Evolutionary conservation across 768 basidiomycete genomes (phyloP), one percentile per base, ranked within the genome.

Genomic region (Tulasnella sp.): DNA sequence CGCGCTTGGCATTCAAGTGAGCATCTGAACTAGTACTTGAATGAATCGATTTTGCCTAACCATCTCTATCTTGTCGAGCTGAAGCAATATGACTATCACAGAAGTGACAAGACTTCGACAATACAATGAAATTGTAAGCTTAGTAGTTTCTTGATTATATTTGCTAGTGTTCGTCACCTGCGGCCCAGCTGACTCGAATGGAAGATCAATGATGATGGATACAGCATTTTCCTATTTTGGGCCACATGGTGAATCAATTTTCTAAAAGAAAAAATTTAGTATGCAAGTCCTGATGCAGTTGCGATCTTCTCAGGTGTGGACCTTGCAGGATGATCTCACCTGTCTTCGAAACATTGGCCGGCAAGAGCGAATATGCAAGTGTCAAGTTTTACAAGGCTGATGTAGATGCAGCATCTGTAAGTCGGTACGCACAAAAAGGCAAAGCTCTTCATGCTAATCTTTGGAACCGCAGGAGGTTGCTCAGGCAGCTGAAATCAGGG

Each of bases 321-420:
- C 48, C 48, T 3, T 50, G 48, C 35, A 22, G 48, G 13, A 42
- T 50, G 48, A 50, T 50, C 15, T 40, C 33, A 24, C 48, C 48
- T 15, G 37, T 50, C 13, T 50, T 50, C 24, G 48, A 50, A 15
- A 20, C 3, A 25, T n/a, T 37, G 29, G 20, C 46, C 37, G 16
- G 35, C 25, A 35, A 45, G 32, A 43, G 53, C 53, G 48, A 43
- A 37, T 45, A 55, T 37, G 47, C 48, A 37, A 45, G 20, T 24
- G 50, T 44, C 2, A 32, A 33, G 40, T 24, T 34, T 3, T 32
- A 25, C 22, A 37, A 35, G 35, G 24, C 44, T 37, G 50, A 43
- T 27, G 27, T 33, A n/a, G 29, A 46, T 12, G 27, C 12, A 34
- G 28, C 46, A 9, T 34, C 20, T 5, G 34, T 44, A 22, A 22